Base-by-base conservation (phyloP, 106 monocot species). In the Dendrobium nobile region DNA sequence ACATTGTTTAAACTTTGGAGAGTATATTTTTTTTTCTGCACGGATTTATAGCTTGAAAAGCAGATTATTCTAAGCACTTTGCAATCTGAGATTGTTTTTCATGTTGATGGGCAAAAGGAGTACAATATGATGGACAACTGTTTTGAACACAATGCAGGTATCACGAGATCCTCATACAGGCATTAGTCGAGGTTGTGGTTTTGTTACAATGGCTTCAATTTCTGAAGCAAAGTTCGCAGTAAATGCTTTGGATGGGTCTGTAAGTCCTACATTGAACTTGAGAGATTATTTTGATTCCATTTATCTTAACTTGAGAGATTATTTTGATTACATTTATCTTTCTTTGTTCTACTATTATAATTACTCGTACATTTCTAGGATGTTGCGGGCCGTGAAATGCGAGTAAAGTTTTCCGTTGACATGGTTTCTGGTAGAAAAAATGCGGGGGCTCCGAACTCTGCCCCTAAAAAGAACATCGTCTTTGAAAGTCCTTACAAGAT, bases 401-500 rank as follows among this genome's bases (percentile, higher is more conserved):
- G 91, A 80, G 95, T 95, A 48, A 90, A 91, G 81, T 89, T 87
- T 86, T 90, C 92, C 70, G 86, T 84, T 80, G 89, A 88, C 31
- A 87, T 92, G 88, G 82, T 85, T 51, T 59, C 89, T 75, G 87
- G 87, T 9, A 90, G 90, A 58, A 84, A 83, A 82, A 95, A 88
- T 61, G 47, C 33, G 0, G 82, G 81, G 77, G 77, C 79, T 28
- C 45, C 83, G n/a, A 88, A 85, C 80, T 82, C 85, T 44, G 64
- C 87, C 59, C 85, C 88, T 54, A 90, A 88, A 77, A 87, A 84
- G 79, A 85, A 87, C 28, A 61, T 90, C 9, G 78, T 92, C 27
- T 92, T 89, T 82, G 95, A 95, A 81, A 92, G 89, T 47, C 92
- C 84, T 77, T 75, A 89, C 82, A 92, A 95, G 75, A 81, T 81